Evolutionary conservation across 2,329 filamentous ascomycete genomes (phyloP), one percentile per base, ranked within the genome.

Genomic region (Pseudopyrenochaeta lycopersici): DNA sequence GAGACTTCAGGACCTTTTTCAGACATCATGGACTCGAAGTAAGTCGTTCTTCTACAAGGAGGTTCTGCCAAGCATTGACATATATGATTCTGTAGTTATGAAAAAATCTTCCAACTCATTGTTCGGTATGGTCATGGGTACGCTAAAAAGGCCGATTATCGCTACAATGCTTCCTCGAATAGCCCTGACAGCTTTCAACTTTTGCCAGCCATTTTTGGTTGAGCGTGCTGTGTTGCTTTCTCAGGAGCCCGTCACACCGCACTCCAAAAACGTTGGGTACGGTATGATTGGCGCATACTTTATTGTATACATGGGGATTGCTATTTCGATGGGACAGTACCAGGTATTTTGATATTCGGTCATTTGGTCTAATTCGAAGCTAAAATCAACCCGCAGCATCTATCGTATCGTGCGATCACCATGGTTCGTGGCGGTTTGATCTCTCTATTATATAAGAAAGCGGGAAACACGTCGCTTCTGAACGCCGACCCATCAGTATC

Each of bases 11-110:
- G 52, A 68, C 3, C 45, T 58, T 1, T 71, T 82, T 38, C 71
- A 75, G 23, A 56, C 67, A 14, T 64, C 66, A 46, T 82, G 79
- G 79, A 70, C 63, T 5, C 73, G 72, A 70, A 66, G 78, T 79
- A 66, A 70, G 44, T 49, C 33, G 7, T 7, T 9, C n/a, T 23
- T 12, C 43, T 15, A n/a, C 2, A 33, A 11, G 21, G 9, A 27
- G 23, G 23, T 21, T 10, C 7, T 14, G 35, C 7, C 21, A 15
- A 17, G 7, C 31, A 71, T 66, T 67, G n/a, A 56, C 53, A 1
- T 49, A 41, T 2, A 53, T 39, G n/a, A 48, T 57, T 10, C 45
- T 64, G 11, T 65, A 69, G 23, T 27, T 9, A 27, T 27, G 23
- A 27, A 27, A 27, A 27, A 27, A 27, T 27, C 23, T 27, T 9